These are phyloP conservation scores for Leccinum aurantiacum DNA, from an alignment of 768 basidiomycete species.

Conservation along the genomic window DNA sequence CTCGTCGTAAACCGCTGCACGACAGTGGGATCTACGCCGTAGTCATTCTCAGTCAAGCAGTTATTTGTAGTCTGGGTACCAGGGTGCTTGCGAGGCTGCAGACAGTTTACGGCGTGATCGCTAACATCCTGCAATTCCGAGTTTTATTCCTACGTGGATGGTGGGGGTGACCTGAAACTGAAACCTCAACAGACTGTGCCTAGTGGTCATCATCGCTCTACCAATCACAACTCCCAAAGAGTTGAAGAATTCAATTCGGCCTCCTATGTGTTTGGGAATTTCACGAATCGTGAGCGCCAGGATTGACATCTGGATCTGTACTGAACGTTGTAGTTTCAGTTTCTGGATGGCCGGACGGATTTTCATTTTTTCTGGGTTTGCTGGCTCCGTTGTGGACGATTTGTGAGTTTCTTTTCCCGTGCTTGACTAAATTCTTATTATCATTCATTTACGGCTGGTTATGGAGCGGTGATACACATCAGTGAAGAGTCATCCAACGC, in stretches of 20 bases:
- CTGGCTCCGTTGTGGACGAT: conserved; percentile 48
- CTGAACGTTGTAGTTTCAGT: conserved; percentile 19
- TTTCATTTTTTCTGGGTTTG: conserved; percentile 48
- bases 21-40: conserved; percentile 62
- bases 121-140: conserved; percentile 38
- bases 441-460: conserved; percentile 30
- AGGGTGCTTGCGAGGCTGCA: conserved; percentile 64
- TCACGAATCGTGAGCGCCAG: conserved; percentile 48
- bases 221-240: conserved; percentile 61
- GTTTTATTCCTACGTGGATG: neutral
- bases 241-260: conserved; percentile 50
- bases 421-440: neutral
- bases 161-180: neutral
- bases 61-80: conserved; percentile 66
- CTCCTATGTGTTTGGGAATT: conserved; percentile 59
- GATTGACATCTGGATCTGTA: neutral
- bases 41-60: conserved; percentile 58
- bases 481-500: conserved; percentile 57
- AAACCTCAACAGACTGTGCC: conserved; percentile 14
- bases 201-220: conserved; percentile 49
- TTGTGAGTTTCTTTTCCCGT: conserved; percentile 23
- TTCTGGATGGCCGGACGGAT: conserved; percentile 44
- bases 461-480: conserved; percentile 51
- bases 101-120: conserved; percentile 43
- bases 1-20: conserved; percentile 39